A percentile compares a stretch with the other conserved stretches of the same genome.
Conservation (phyloP, 2,329 filamentous ascomycete genomes). For the Epichloe glyceriae region DNA sequence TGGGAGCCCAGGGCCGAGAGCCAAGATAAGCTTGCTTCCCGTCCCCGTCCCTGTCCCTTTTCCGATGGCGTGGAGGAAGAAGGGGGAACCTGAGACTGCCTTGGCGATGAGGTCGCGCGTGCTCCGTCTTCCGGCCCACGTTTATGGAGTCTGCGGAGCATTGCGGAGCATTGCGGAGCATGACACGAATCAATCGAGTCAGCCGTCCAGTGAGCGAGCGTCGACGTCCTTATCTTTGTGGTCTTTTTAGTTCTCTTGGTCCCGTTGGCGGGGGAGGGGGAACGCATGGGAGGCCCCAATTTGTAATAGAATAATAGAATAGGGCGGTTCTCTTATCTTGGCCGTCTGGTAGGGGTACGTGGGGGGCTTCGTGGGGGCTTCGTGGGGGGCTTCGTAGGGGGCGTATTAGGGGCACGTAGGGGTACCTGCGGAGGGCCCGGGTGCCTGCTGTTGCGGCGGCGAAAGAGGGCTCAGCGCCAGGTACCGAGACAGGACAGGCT, state of each 20-base stretch:
- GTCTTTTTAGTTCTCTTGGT: no score
- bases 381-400: neutral
- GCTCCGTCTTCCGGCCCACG: neutral
- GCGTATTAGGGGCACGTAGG: neutral
- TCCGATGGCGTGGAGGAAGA: neutral
- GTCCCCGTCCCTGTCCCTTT: neutral
- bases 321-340: neutral
- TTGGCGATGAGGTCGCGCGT: neutral
- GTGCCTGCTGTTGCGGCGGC: neutral
- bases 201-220: neutral
- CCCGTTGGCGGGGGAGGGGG: neutral
- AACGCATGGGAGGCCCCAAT: neutral
- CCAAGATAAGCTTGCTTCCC: neutral
- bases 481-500: neutral
- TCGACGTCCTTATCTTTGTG: neutral
- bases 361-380: neutral
- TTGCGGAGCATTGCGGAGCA: neutral
- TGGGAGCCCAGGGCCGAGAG: neutral
- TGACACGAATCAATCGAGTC: neutral
- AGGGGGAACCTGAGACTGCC: neutral
- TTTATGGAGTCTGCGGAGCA: neutral
- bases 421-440: neutral
- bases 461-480: neutral
- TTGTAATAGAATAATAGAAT: no score
- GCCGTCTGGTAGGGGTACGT: no score